phyloP scores from a whole-genome alignment of 1,139 yeast genomes.

The Candida sanyaensis region DNA sequence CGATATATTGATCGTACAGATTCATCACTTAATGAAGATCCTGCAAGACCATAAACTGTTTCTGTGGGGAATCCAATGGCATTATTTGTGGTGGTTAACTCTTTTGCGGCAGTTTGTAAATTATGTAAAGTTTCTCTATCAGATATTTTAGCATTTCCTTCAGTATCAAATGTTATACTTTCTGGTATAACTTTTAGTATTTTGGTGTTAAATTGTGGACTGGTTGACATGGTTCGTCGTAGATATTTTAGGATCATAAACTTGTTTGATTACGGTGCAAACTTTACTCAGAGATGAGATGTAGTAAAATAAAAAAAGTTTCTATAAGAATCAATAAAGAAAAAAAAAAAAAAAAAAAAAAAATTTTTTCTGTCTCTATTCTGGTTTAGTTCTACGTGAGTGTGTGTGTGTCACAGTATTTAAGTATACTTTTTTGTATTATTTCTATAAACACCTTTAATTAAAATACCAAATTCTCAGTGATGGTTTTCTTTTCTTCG shows the following conservation, averaged over 20 bases:
- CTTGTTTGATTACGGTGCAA: too few species aligned
- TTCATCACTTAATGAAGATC: conserved; percentile 73
- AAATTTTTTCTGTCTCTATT: neutral
- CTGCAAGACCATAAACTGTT: conserved; percentile 95
- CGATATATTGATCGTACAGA: conserved; percentile 75
- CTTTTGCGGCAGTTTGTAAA: conserved; percentile 58
- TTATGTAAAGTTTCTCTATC: conserved; percentile 53
- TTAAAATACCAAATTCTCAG: conserved; percentile 43
- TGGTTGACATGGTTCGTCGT: conserved; percentile 3
- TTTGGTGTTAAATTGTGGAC: conserved; percentile 22
- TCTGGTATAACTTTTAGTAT: conserved; percentile 33
- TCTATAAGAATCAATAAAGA: neutral
- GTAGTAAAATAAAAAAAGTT: neutral
- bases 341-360: neutral
- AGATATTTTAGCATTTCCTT: conserved; percentile 39
- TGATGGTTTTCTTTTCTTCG: conserved; percentile 56
- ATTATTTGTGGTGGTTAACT: conserved; percentile 49
- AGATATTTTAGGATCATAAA: neutral
- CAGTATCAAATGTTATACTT: conserved; percentile 28
- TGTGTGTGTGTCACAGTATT: neutral
- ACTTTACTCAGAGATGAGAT: neutral
- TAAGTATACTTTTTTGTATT: neutral
- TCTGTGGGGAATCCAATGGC: conserved; percentile 96
- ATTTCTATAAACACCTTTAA: neutral
- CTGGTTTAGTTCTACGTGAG: neutral